Base-by-base conservation (phyloP, 2,329 filamentous ascomycete species). In the Penicillium glabrum region DNA sequence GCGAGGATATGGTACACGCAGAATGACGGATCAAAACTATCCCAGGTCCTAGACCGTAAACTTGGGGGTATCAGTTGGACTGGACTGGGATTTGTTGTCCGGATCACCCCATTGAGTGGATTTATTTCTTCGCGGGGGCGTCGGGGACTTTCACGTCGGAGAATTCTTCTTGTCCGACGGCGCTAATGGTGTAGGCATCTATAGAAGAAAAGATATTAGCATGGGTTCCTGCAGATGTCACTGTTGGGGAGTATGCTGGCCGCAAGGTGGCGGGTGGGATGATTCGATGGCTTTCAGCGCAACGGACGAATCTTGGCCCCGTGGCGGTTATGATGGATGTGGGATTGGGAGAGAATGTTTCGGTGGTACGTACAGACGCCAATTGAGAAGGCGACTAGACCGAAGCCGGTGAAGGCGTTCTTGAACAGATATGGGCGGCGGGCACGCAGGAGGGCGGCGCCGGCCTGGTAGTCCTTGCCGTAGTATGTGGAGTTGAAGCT, bases 151-250 rank as follows among this genome's bases (percentile, higher is more conserved):
- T 88, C 67, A 98, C 93, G 72, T 99, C 95, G 56, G 93, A 90
- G 79, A 99, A 99, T 65, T 97, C 91, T 75, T 98, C 95, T 77
- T 98, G 95, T 44, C 93, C 91, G 70, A 99, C 90, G 53, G 91
- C 91, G 64, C 82, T 85, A 72, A 99, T 89, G 43, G 88, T 90
- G 73, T 85, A 90, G 53, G 82, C 78, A 71, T 90, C 88, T 89
- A 58, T 33, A n/a, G 8, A 46, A n/a, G 13, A 14, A 6, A 13
- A 23, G 35, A 9, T 37, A 31, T 63, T 19, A 62, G 61, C 14
- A 37, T 6, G 23, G 19, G 41, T 43, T 43, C 14, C 44, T 29
- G 14, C 11, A 4, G 23, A 37, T 21, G 13, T 10, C 11, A 8
- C 3, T 47, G 19, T 9, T 3, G 19, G 35, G 19, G 9, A 19